Conservation (phyloP, 345 rosid species). For the Syzygium aqueum region DNA sequence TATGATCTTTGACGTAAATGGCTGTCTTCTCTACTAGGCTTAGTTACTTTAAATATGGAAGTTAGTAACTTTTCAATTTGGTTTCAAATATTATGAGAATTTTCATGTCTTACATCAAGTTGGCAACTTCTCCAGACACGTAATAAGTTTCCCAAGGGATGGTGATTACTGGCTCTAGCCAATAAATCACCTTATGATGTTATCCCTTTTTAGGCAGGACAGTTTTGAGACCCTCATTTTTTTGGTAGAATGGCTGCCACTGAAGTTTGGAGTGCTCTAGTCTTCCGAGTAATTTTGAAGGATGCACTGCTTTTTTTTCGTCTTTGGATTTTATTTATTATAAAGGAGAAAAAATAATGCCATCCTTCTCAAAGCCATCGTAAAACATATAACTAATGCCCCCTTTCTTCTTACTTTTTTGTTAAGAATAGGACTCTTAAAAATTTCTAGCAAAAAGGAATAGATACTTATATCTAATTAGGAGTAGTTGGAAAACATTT, state of each 20-base stretch:
- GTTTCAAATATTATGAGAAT: background rate
- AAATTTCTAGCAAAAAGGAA: background rate
- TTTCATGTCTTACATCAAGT: background rate
- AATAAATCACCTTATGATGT: background rate
- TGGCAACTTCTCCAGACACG: no score
- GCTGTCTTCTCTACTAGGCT: no score
- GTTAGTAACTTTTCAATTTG: background rate
- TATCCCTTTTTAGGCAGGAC: constrained; percentile 5
- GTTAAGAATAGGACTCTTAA: background rate
- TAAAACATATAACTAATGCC: background rate
- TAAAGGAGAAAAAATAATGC: background rate
- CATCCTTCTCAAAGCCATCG: background rate
- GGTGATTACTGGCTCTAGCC: background rate
- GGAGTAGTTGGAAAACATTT: background rate
- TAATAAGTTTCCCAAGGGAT: no score
- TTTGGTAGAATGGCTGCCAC: background rate
- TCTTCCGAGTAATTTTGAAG: background rate
- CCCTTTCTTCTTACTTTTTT: background rate
- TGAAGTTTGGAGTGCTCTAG: background rate
- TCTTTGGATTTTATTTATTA: background rate
- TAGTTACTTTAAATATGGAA: no score
- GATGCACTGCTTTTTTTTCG: background rate
- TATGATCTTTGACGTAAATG: no score
- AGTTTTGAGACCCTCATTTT: background rate
- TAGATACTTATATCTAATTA: background rate